Percentiles rank a stretch among this genome's conserved stretches.
Conservation (phyloP, 345 rosid genomes). For the Cardamine occulta region DNA sequence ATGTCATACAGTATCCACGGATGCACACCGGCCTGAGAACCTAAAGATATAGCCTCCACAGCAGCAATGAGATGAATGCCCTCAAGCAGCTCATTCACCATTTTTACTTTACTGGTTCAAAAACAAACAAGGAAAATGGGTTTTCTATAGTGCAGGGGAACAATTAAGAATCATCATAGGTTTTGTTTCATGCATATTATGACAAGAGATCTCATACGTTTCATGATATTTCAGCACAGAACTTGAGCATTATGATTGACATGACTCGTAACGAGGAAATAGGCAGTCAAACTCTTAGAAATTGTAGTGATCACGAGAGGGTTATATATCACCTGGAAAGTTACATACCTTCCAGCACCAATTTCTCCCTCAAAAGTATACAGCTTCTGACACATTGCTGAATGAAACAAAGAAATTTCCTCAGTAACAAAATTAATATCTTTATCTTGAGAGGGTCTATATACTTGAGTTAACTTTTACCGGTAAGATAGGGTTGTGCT, state of each 20-base stretch:
- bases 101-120: slow-evolving; percentile 66
- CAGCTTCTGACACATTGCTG: slow-evolving; percentile 81
- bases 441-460: slow-evolving; percentile 28
- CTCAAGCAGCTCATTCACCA: slow-evolving; percentile 83
- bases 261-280: background rate
- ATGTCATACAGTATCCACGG: slow-evolving; percentile 95
- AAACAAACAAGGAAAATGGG: slow-evolving; percentile 6
- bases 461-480: slow-evolving; percentile 49
- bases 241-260: slow-evolving; percentile 16
- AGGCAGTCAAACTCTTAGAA: slow-evolving; percentile 14
- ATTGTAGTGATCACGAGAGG: slow-evolving; percentile 4
- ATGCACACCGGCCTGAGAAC: slow-evolving; percentile 71
- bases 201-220: slow-evolving; percentile 11
- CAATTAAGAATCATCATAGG: background rate
- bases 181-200: slow-evolving; percentile 12
- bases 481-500: slow-evolving; percentile 77
- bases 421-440: slow-evolving; percentile 16
- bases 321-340: slow-evolving; percentile 32
- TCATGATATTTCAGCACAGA: slow-evolving; percentile 1
- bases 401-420: slow-evolving; percentile 25
- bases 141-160: slow-evolving; percentile 11
- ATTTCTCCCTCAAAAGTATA: slow-evolving; percentile 76
- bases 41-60: slow-evolving; percentile 84
- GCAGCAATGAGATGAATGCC: slow-evolving; percentile 90
- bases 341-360: slow-evolving; percentile 81